A percentile compares a stretch with the other conserved stretches of the same genome.
Evolutionary conservation across 352 stramenopile species (phyloP).

Genomic region (Phytophthora palmivora): DNA sequence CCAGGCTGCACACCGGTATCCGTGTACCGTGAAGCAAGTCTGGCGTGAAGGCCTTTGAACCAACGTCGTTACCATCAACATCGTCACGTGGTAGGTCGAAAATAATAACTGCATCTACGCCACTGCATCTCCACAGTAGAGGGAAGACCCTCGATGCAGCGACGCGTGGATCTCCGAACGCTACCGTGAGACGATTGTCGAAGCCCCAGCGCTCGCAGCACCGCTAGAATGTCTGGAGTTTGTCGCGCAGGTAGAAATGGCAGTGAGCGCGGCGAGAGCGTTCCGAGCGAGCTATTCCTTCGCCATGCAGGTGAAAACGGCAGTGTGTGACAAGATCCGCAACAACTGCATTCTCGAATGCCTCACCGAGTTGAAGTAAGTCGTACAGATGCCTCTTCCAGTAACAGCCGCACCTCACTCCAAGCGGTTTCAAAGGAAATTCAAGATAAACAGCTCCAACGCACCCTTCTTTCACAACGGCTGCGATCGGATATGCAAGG

Average conservation of each 20-base stretch:
- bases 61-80: background rate
- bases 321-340: slow-evolving; percentile 11
- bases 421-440: background rate
- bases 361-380: slow-evolving; percentile 15
- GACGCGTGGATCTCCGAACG: too few relatives aligned
- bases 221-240: background rate
- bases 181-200: too few relatives aligned
- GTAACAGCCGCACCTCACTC: background rate
- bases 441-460: background rate
- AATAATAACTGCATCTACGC: too few relatives aligned
- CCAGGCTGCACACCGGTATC: slow-evolving; percentile 5
- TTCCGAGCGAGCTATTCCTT: background rate
- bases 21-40: too few relatives aligned
- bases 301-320: background rate
- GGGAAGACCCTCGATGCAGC: too few relatives aligned
- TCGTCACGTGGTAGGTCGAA: too few relatives aligned
- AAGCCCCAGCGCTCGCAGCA: too few relatives aligned
- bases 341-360: slow-evolving; percentile 2
- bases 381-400: too few relatives aligned
- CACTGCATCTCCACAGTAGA: too few relatives aligned
- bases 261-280: background rate
- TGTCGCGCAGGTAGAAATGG: background rate
- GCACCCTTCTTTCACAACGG: too few relatives aligned
- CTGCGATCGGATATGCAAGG: background rate
- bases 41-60: too few relatives aligned